These are phyloP conservation scores for Aspergillus texensis DNA, from an alignment of 2,329 filamentous ascomycete genomes.

Conservation along the genomic window DNA sequence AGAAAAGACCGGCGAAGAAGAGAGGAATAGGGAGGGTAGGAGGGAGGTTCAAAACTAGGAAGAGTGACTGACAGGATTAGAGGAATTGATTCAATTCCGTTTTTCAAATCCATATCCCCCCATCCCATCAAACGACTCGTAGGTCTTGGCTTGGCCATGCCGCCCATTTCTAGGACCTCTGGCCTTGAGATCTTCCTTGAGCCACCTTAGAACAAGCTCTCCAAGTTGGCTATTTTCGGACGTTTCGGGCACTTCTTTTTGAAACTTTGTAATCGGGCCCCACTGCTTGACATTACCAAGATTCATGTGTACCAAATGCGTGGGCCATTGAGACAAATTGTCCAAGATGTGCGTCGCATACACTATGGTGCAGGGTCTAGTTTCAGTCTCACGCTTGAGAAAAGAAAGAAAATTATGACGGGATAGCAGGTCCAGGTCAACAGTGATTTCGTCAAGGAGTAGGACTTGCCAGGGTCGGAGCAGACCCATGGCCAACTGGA, in stretches of 20 bases:
- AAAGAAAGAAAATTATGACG: constrained; percentile 83
- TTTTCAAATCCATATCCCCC: constrained; percentile 67
- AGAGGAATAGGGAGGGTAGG: not conserved
- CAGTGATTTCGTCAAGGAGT: constrained; percentile 93
- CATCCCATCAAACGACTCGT: constrained; percentile 59
- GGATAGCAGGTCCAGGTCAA: constrained; percentile 87
- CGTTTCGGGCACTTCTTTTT: constrained; percentile 56
- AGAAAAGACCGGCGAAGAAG: not conserved
- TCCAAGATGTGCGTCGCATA: constrained; percentile 98
- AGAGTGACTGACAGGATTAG: constrained; percentile 1
- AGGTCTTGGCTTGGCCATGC: constrained; percentile 53
- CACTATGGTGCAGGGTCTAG: constrained; percentile 82
- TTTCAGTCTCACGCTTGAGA: constrained; percentile 83
- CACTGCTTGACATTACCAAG: constrained; percentile 85
- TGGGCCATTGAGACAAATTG: constrained; percentile 92
- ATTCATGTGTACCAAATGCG: constrained; percentile 94
- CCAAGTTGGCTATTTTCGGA: constrained; percentile 81
- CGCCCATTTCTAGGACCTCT: constrained; percentile 73
- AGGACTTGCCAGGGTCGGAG: constrained; percentile 89
- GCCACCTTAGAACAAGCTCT: constrained; percentile 84
- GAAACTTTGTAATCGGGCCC: constrained; percentile 73
- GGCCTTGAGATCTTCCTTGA: constrained; percentile 76
- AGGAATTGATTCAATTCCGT: constrained; percentile 13
- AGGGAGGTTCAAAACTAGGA: not conserved
- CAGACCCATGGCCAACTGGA: constrained; percentile 95